Conservation (phyloP, 805 yeast species). For the Teunomyces stri region DNA sequence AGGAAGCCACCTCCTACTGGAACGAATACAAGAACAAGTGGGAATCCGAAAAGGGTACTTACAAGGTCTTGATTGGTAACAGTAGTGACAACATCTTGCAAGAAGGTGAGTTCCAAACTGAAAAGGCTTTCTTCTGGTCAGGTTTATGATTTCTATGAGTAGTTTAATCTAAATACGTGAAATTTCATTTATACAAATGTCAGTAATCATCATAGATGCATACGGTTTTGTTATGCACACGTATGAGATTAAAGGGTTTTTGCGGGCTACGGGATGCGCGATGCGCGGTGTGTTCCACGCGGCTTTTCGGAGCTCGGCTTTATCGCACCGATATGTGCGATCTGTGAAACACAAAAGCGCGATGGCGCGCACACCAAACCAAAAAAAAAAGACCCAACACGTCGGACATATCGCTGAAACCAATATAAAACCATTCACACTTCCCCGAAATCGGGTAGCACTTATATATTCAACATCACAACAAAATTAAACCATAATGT, state of each 20-base stretch:
- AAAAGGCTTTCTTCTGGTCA: slow-evolving; percentile 9
- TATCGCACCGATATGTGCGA: slow-evolving; percentile 4
- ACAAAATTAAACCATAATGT: not conserved
- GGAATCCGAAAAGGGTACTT: slow-evolving; percentile 51
- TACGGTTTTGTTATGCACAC: too few species aligned
- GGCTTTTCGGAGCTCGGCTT: not conserved
- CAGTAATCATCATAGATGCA: too few species aligned
- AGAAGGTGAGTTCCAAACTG: slow-evolving; percentile 17
- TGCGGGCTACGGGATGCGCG: too few species aligned
- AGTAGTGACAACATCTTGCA: slow-evolving; percentile 27
- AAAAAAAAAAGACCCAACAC: not conserved
- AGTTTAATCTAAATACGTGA: too few species aligned
- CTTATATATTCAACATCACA: not conserved
- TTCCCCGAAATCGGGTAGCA: not conserved
- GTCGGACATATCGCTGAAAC: slow-evolving; percentile 2
- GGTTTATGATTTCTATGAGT: slow-evolving; percentile 5
- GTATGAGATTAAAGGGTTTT: too few species aligned
- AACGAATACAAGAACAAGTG: slow-evolving; percentile 49
- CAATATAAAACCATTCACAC: not conserved
- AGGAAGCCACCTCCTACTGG: slow-evolving; percentile 55
- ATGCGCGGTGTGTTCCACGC: too few species aligned
- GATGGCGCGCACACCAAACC: not conserved
- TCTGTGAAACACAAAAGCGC: not conserved
- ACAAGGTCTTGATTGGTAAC: slow-evolving; percentile 48
- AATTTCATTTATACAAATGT: too few species aligned